Percentiles rank a stretch among this genome's conserved stretches.
Evolutionary conservation across 805 yeast species (phyloP).

Genomic region (Wickerhamiella azyma): DNA sequence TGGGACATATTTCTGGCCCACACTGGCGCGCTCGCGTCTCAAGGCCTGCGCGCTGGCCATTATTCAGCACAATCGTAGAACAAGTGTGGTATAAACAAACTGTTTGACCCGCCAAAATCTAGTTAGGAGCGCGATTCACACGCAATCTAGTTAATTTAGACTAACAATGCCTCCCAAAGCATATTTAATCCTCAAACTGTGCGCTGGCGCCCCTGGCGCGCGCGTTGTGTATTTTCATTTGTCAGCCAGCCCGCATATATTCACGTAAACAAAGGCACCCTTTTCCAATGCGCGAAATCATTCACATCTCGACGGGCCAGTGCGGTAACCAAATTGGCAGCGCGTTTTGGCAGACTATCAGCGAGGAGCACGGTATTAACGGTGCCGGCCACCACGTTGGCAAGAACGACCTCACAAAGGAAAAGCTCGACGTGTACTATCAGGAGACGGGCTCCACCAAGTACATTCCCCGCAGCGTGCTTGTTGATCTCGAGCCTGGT

Average conservation of each 20-base stretch:
- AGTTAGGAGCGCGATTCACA: too few relatives aligned
- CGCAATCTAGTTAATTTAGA: too few relatives aligned
- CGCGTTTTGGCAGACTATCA: conserved; percentile 29
- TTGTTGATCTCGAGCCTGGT: conserved; percentile 91
- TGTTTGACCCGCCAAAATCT: too few relatives aligned
- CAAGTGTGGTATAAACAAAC: too few relatives aligned
- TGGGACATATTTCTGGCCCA: neutral
- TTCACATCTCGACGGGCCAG: conserved; percentile 94
- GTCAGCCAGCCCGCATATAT: neutral
- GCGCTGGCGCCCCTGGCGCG: neutral
- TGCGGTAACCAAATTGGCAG: conserved; percentile 28
- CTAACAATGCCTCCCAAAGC: too few relatives aligned
- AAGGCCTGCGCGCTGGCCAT: too few relatives aligned
- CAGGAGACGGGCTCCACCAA: conserved; percentile 64
- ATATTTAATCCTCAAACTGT: too few relatives aligned
- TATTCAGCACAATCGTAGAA: too few relatives aligned
- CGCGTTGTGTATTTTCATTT: neutral
- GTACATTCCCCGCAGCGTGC: conserved; percentile 88
- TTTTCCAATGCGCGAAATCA: conserved; percentile 20
- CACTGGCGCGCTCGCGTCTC: neutral
- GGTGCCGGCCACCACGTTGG: conserved; percentile 21
- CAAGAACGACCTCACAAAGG: conserved; percentile 23
- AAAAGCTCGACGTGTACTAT: conserved; percentile 69
- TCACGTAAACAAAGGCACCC: neutral
- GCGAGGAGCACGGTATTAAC: conserved; percentile 27